Base-by-base conservation (phyloP, 164 flowering plant species). In the Magnolia officinalis region DNA sequence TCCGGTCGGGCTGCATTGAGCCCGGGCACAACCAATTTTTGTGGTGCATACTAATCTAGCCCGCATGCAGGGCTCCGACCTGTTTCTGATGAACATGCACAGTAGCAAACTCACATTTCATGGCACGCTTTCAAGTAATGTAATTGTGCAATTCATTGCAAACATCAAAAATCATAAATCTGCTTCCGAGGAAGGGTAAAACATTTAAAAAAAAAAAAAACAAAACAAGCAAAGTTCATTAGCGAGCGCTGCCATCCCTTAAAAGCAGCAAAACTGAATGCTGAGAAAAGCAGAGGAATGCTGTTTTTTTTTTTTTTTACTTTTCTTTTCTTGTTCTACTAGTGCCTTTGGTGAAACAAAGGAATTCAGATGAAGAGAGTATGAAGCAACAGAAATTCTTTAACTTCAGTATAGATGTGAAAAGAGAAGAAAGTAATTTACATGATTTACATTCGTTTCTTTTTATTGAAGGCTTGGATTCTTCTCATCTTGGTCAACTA, bases 371-470 rank as follows among this genome's bases (percentile, higher is more conserved):
- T 9, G 50, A 65, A 26, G 19, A 31, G 5, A 14, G 18, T 65
- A 72, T 13, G 49, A 24, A 37, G 72, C 29, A 68, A 26, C 50
- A 63, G 52, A 67, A 51, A 37, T 45, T 13, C 55, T 66, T 66
- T 21, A 19, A 19, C 51, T 52, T 71, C 75, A 70, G 52, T 45
- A 74, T 50, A 29, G 67, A 67, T 75, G 19, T 74, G 18, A 63
- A 68, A 74, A 49, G 72, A 73, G 61, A 71, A 50, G 74, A 75
- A 75, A 85, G 79, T 21, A 80, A 82, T 87, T 73, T 85, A 87
- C 90, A 89, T 51, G 82, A 87, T 89, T 82, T 89, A 89, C 90
- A 89, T 80, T 71, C 52, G 51, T 71, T 72, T 58, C 66, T 64
- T 21, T 74, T 70, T 77, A 68, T 59, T 75, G 75, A 73, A 74